These are phyloP conservation scores for Mucuna pruriens DNA, from an alignment of 306 rosid genomes.

Conservation along the genomic window DNA sequence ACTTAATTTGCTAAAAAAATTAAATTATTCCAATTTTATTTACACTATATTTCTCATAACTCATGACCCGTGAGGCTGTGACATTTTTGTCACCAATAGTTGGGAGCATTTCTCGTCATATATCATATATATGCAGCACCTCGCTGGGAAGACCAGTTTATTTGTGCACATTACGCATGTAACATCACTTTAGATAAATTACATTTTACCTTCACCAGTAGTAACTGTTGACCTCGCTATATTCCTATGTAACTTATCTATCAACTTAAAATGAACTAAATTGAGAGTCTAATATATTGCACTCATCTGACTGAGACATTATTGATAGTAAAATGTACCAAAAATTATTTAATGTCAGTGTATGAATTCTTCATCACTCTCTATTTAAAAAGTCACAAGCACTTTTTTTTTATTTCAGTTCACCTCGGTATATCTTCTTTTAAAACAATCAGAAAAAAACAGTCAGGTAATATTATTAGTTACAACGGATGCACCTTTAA, in stretches of 20 bases:
- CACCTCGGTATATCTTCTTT: neutral
- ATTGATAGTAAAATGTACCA: neutral
- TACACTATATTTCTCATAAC: too few relatives aligned
- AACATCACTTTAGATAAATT: neutral
- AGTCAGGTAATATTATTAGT: neutral
- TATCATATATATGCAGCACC: neutral
- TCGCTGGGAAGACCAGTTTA: neutral
- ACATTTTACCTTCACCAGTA: neutral
- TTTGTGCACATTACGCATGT: neutral
- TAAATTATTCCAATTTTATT: too few relatives aligned
- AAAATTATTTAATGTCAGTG: neutral
- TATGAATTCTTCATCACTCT: neutral
- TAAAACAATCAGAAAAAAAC: neutral
- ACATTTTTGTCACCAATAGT: too few relatives aligned
- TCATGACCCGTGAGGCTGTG: too few relatives aligned
- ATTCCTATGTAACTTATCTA: neutral
- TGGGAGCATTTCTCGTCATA: too few relatives aligned
- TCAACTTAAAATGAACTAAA: neutral
- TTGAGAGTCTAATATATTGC: neutral
- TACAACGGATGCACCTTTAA: neutral
- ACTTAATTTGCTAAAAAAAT: too few relatives aligned
- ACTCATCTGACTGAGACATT: neutral
- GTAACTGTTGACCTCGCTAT: neutral
- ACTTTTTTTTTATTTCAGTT: neutral
- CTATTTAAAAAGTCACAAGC: neutral